Percentiles rank a stretch among this genome's conserved stretches.
These are phyloP conservation scores for Pseudocercospora eumusae DNA, from an alignment of 2,329 filamentous ascomycete species.

Conservation along the genomic window DNA sequence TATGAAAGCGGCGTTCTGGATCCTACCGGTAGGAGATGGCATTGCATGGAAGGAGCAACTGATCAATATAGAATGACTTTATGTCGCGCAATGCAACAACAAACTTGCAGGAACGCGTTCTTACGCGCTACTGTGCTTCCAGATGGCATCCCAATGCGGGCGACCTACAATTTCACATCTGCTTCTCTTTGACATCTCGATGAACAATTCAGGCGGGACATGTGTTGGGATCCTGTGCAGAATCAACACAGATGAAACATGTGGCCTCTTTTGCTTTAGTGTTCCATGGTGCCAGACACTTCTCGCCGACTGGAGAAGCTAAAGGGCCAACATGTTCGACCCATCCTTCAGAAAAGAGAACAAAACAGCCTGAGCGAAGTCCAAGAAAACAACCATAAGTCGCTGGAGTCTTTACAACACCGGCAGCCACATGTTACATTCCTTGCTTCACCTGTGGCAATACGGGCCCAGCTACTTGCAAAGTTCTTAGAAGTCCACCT, in stretches of 20 bases:
- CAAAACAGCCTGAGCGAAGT: no score
- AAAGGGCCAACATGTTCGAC: background rate
- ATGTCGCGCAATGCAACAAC: background rate
- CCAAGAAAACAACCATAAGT: no score
- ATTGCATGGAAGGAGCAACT: background rate
- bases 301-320: background rate
- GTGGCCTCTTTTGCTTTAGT: background rate
- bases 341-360: no score
- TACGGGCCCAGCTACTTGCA: no score
- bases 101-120: background rate
- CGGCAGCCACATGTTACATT: no score
- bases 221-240: background rate
- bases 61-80: background rate
- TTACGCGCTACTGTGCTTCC: background rate
- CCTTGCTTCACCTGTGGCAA: no score
- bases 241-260: background rate
- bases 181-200: background rate
- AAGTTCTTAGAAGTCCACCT: no score
- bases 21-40: background rate
- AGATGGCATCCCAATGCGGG: background rate
- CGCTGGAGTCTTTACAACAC: no score
- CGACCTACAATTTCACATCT: background rate
- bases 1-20: conserved; percentile 10
- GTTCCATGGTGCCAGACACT: background rate
- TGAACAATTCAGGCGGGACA: background rate